Conservation (phyloP, 257 asterid species). For the Jaltomata sinuosa region DNA sequence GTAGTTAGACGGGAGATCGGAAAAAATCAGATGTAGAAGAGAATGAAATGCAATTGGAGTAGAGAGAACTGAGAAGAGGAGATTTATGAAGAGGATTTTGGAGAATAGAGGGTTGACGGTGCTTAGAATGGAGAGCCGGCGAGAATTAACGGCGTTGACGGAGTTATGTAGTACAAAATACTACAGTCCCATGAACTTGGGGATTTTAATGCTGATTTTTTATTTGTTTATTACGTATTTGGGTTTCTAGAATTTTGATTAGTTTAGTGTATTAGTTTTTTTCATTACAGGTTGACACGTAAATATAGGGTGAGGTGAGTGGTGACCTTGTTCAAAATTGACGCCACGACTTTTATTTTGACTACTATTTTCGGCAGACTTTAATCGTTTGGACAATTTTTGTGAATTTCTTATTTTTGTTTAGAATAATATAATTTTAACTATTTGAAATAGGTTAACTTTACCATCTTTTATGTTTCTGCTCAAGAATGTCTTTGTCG, state of each 20-base stretch:
- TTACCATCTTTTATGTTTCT: no score
- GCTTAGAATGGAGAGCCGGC: constrained; percentile 10
- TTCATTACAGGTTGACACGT: constrained; percentile 23
- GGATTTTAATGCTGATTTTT: neutral
- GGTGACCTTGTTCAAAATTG: neutral
- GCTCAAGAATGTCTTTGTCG: no score
- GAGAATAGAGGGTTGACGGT: neutral
- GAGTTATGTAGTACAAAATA: neutral
- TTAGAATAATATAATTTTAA: no score
- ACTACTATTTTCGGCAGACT: no score
- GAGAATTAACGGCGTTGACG: constrained; percentile 30
- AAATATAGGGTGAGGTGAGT: constrained; percentile 9
- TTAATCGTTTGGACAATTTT: no score
- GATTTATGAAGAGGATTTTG: constrained; percentile 14
- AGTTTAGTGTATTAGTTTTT: neutral
- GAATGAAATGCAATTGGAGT: neutral
- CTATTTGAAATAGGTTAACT: no score
- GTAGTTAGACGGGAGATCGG: neutral
- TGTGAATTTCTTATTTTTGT: no score
- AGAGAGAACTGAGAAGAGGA: neutral
- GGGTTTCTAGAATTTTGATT: neutral
- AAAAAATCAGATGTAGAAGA: neutral
- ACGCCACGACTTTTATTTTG: neutral
- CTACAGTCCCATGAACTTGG: neutral
- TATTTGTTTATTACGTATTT: neutral